Evolutionary conservation across 352 stramenopile genomes (phyloP).

Genomic region (Pythium dissotocum): DNA sequence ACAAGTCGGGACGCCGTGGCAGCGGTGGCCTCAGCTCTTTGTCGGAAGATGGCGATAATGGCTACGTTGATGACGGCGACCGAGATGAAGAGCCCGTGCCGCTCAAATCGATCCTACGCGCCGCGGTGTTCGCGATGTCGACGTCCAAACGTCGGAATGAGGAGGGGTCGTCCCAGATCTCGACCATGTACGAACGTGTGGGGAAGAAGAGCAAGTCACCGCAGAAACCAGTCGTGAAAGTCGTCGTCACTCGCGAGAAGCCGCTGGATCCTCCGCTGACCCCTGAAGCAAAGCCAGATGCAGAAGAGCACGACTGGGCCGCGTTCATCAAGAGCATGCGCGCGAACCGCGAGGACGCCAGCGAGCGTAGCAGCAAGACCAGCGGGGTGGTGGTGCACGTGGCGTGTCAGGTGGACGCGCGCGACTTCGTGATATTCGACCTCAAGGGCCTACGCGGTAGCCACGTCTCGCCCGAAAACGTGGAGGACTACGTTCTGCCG

Average conservation of each 20-base stretch:
- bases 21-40: slow-evolving; percentile 5
- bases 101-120: slow-evolving; percentile 57
- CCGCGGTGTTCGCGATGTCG: slow-evolving; percentile 70
- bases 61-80: background rate
- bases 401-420: slow-evolving; percentile 41
- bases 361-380: background rate
- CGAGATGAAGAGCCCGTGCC: slow-evolving; percentile 31
- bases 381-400: slow-evolving; percentile 35
- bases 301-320: slow-evolving; percentile 24
- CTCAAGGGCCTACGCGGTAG: slow-evolving; percentile 30
- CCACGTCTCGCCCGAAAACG: slow-evolving; percentile 34
- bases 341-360: slow-evolving; percentile 15
- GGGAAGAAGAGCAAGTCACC: slow-evolving; percentile 17
- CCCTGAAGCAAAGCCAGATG: background rate
- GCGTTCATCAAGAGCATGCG: slow-evolving; percentile 31
- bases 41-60: slow-evolving; percentile 6
- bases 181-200: slow-evolving; percentile 41
- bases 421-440: slow-evolving; percentile 36
- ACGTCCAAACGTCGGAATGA: slow-evolving; percentile 50
- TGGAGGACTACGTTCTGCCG: slow-evolving; percentile 49
- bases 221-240: slow-evolving; percentile 16
- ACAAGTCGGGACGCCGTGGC: background rate
- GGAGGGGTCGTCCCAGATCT: slow-evolving; percentile 39
- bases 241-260: slow-evolving; percentile 6
- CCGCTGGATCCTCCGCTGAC: background rate